Base-by-base conservation (phyloP, 257 asterid species). In the Solanum infundibuliforme region DNA sequence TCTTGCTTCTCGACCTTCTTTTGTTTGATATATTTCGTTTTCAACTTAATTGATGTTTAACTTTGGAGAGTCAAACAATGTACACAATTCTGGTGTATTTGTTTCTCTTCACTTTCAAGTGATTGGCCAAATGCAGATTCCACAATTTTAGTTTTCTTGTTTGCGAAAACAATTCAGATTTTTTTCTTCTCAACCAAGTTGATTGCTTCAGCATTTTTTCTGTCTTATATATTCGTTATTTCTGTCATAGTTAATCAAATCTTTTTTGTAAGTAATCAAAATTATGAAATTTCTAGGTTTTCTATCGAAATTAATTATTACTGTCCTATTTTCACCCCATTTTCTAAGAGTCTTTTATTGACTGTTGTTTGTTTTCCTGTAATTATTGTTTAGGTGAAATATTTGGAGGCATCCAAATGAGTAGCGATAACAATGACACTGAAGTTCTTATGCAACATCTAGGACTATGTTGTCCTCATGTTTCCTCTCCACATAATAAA, bases 381-480 rank as follows among this genome's bases (percentile, higher is more conserved):
- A 52, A 73, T 76, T 83, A 32, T 35, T 9, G 36, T 39, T 38
- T 85, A 97, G 99, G 99, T 85, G 99, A 97, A 93, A 92, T 97
- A 90, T 97, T 91, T 92, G 98, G 95, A 88, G 99, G 99, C 86
- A 86, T 95, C 89, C 55, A 88, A 88, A 84, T 95, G 68, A 66
- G 90, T 87, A 84, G 90, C 79, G 94, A 91, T 46, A 90, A 90
- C 92, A 97, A 92, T 89, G 99, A 96, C 87, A 90, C 95, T 10
- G 96, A 95, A 89, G 84, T 94, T 90, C 98, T 97, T 87, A 93
- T 95, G 99, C 95, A 91, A 88, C 89, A 91, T 38, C 90, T 97
- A 88, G 94, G 93, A 75, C 90, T 88, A 60, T 93, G 98, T 82
- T 91, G 95, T 89, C 91, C 93, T 16, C 90, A 94, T 87, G 36